Conservation (phyloP, 371 early-diverging fungal species). For the Parasitella parasitica region DNA sequence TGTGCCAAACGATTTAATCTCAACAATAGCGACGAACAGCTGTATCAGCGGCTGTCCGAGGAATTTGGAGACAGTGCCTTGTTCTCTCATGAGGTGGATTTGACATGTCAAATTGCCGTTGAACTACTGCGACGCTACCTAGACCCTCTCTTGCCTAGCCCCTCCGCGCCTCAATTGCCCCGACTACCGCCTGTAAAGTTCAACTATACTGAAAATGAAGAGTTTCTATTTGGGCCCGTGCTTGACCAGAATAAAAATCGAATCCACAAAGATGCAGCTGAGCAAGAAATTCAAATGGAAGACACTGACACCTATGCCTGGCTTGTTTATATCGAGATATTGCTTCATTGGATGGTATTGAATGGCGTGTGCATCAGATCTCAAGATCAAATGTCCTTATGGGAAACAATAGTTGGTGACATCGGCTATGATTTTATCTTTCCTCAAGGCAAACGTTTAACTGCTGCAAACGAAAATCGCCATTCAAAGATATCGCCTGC, state of each 20-base stretch:
- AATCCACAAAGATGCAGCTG: background rate
- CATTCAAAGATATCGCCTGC: conserved; percentile 22
- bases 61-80: conserved; percentile 28
- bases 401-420: conserved; percentile 34
- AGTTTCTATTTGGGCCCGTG: conserved; percentile 22
- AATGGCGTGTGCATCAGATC: conserved; percentile 31
- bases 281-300: background rate
- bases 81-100: conserved; percentile 34
- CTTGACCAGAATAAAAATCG: background rate
- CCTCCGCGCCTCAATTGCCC: conserved; percentile 22
- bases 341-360: conserved; percentile 49
- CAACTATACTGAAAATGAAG: conserved; percentile 7
- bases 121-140: conserved; percentile 29
- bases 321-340: conserved; percentile 40
- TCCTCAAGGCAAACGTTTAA: background rate
- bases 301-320: conserved; percentile 19
- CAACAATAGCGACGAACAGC: background rate
- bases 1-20: conserved; percentile 6
- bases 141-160: conserved; percentile 6
- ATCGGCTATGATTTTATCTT: conserved; percentile 17
- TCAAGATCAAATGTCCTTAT: conserved; percentile 7
- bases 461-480: background rate
- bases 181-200: conserved; percentile 15
- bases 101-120: conserved; percentile 38
- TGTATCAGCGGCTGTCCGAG: conserved; percentile 9